Evolutionary conservation across 352 stramenopile genomes (phyloP), one percentile per base, ranked within the genome.

Genomic region (Phytophthora cajani): DNA sequence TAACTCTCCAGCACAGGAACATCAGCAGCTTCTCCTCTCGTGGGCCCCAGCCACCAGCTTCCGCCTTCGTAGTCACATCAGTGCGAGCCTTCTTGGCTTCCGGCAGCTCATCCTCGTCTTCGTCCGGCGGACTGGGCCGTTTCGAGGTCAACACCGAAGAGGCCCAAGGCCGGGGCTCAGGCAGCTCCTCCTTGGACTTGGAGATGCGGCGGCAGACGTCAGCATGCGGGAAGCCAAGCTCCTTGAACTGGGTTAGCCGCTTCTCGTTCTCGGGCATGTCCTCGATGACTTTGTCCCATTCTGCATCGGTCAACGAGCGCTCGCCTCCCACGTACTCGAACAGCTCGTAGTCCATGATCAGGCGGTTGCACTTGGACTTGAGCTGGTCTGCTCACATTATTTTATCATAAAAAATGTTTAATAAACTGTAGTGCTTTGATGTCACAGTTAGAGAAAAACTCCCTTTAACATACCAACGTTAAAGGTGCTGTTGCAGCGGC

Each of bases 311-410:
- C 10, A 73, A 38, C 3, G 44, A 54, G 52, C 50, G 42, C 57
- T 72, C 57, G 11, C 55, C 63, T n/a, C 55, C 60, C 17, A 77
- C 63, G 36, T 74, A 55, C 25, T 74, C 51, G 19, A 66, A 79
- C 46, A 79, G 46, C 30, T 79, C 72, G 46, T 74, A 79, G 50
- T 79, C 72, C 69, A 74, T 71, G 60, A 79, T 72, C 10, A 79
- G 52, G 5, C 72, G 72, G 11, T 60, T 49, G 44, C 62, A 71
- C 68, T 79, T 79, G 59, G 72, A 79, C 53, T 65, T 72, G 23
- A 79, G 55, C 30, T 79, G 72, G 44, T 79, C 72, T 79, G 51
- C 10, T 23, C 7, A 51, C 27, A 56, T 49, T 21, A 9, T 44
- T 8, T 44, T 49, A 49, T 49, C n/a, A 49, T 23, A 49, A 49